Evolutionary conservation across 257 asterid species (phyloP), one percentile per base, ranked within the genome.

Genomic region (Capsicum chinense): DNA sequence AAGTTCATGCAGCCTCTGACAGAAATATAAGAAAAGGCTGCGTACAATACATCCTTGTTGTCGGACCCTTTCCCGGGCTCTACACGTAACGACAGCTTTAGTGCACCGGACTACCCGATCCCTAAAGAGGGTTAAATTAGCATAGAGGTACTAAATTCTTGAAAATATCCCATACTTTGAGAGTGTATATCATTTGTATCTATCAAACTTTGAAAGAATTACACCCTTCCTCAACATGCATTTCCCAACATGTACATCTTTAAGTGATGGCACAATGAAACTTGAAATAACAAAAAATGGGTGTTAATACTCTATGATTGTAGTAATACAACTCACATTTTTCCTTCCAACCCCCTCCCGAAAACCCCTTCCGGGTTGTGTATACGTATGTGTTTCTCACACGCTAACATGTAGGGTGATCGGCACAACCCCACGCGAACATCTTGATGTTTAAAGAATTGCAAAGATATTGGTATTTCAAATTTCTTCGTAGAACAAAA

Each of bases 401-500:
- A 54, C 5, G 3, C 15, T 16, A 78, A 15, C 21, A 7, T 16
- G 26, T 78, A 78, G 82, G 82, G 48, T 52, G 64, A 14, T 78
- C 50, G 54, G 21, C 16, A 54, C 5, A 78, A 26, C 88, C 82
- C 89, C 79, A 26, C 33, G 33, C 33, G 76, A 85, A 69, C 86
- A 82, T 63, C 86, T 86, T 82, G 86, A 67, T 19, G 78, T 63
- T 81, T 82, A 84, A 86, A 85, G 13, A 13, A 52, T 83, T 79
- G 73, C 85, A 60, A 79, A 54, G 78, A 48, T 19, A 81, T 82
- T 79, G 48, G 17, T 85, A 67, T 92, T 44, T 44, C 94, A 94
- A 87, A 85, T 86, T 85, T 84, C 80, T 89, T 95, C 97, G 58
- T 93, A 95, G 88, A 95, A 94, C 91, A 95, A 90, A 79, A 95